Base-by-base conservation (phyloP, 768 basidiomycete genomes). In the Kwoniella pini region DNA sequence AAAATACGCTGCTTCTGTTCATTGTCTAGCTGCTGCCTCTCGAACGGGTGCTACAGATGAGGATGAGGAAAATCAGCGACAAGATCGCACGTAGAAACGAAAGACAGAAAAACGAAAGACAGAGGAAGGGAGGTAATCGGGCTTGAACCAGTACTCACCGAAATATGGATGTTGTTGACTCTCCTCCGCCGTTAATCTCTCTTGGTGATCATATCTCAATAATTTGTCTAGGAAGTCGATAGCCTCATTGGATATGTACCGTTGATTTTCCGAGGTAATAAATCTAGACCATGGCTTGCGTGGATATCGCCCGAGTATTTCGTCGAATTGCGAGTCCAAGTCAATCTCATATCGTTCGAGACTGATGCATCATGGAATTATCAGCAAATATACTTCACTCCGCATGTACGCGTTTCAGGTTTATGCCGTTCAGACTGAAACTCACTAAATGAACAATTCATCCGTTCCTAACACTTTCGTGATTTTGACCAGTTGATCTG, bases 401-500 rank as follows among this genome's bases (percentile, higher is more conserved):
- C 15, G 15, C 7, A 9, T 15, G 9, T 7, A 15, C 33, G 15
- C 33, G 15, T 36, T 15, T 36, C 33, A 15, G 7, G 33, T 9
- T 36, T 9, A 9, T 15, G 7, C 7, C 33, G 7, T 36, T 7
- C 11, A n/a, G 21, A 22, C 30, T 13, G n/a, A 4, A n/a, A 74
- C 76, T 64, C 43, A 79, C 79, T 97, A 98, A 42, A 86, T 82
- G 76, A 90, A 95, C 33, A 98, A 80, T 71, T 95, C 95, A 67
- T 97, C 95, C 4, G 95, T 98, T 44, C 95, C 95, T 62, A 98
- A 83, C 50, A 98, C 93, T 81, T 97, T 98, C 55, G 92, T 88
- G 66, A 98, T 98, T 81, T 96, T 98, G 75, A 95, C 94, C 60
- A 98, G 82, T 76, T 97, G 95, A 80, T 98, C 95, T 73, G 95